These are phyloP conservation scores for Orychophragmus violaceus DNA, from an alignment of 345 rosid genomes.

Conservation along the genomic window DNA sequence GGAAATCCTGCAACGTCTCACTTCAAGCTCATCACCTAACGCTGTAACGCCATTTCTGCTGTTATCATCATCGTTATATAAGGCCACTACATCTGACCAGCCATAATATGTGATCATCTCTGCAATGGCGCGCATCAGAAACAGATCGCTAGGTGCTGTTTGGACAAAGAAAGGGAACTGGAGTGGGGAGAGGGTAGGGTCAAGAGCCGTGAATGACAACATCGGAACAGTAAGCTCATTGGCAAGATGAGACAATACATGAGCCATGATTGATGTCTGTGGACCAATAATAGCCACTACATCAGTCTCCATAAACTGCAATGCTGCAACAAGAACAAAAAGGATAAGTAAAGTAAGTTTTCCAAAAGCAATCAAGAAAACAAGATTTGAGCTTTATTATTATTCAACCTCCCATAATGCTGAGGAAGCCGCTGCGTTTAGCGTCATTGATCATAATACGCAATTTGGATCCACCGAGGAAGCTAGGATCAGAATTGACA, in stretches of 20 bases:
- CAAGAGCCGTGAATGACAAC: conserved; percentile 79
- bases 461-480: conserved; percentile 60
- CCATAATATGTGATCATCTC: conserved; percentile 59
- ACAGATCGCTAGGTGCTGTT: conserved; percentile 82
- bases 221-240: conserved; percentile 80
- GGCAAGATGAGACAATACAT: conserved; percentile 69
- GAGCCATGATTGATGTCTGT: conserved; percentile 74
- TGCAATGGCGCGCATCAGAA: conserved; percentile 79
- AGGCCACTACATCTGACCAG: conserved; percentile 63
- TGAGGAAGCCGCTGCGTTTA: conserved; percentile 60
- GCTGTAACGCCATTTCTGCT: conserved; percentile 58
- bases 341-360: background rate
- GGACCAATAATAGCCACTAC: conserved; percentile 89
- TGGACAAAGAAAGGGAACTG: conserved; percentile 92
- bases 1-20: conserved; percentile 57
- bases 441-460: conserved; percentile 47
- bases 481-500: conserved; percentile 57
- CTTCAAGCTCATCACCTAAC: conserved; percentile 65
- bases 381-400: background rate
- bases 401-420: conserved; percentile 79
- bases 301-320: conserved; percentile 81
- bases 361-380: background rate
- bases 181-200: conserved; percentile 69
- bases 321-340: conserved; percentile 36
- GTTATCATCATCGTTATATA: conserved; percentile 77